A percentile compares a stretch with the other conserved stretches of the same genome.
These are phyloP conservation scores for Planoprotostelium fungivorum DNA, from an alignment of 78 protist genomes.

Conservation along the genomic window DNA sequence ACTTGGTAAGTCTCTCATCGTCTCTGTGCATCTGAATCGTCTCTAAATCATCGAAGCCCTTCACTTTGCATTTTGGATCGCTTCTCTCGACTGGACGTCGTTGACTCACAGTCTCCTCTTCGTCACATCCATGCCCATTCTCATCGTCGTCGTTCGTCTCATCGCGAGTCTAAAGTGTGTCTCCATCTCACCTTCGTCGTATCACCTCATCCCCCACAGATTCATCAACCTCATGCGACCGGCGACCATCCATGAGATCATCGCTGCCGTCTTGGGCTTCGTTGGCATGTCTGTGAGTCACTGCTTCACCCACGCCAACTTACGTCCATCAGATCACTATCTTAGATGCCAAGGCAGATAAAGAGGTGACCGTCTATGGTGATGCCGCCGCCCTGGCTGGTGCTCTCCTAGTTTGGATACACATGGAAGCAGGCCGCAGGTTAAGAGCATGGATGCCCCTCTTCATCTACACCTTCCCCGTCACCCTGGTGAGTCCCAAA, in stretches of 20 bases:
- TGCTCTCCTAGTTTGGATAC: conserved; percentile 31
- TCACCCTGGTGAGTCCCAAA: conserved; percentile 9
- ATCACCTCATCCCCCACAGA: too few species aligned
- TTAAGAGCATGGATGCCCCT: conserved; percentile 45
- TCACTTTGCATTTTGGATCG: conserved; percentile 61
- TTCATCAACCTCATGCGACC: conserved; percentile 9
- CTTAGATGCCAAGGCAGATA: not conserved
- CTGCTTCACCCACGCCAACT: not conserved
- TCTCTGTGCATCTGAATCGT: not conserved
- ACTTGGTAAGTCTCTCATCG: not conserved
- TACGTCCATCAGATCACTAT: not conserved
- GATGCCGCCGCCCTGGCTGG: conserved; percentile 48
- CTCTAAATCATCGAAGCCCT: not conserved
- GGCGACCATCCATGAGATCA: conserved; percentile 23
- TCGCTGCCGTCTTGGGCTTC: conserved; percentile 42
- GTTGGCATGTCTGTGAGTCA: conserved; percentile 16
- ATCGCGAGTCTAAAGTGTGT: not conserved
- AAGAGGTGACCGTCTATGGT: conserved; percentile 39
- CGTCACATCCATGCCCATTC: conserved; percentile 40
- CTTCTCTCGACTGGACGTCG: conserved; percentile 31
- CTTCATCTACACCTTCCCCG: conserved; percentile 59
- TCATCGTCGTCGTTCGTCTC: conserved; percentile 26
- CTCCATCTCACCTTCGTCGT: too few species aligned
- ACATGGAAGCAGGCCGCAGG: conserved; percentile 32
- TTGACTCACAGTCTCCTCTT: conserved; percentile 51